Evolutionary conservation across 805 yeast species (phyloP).

Genomic region (Candida vaughaniae): DNA sequence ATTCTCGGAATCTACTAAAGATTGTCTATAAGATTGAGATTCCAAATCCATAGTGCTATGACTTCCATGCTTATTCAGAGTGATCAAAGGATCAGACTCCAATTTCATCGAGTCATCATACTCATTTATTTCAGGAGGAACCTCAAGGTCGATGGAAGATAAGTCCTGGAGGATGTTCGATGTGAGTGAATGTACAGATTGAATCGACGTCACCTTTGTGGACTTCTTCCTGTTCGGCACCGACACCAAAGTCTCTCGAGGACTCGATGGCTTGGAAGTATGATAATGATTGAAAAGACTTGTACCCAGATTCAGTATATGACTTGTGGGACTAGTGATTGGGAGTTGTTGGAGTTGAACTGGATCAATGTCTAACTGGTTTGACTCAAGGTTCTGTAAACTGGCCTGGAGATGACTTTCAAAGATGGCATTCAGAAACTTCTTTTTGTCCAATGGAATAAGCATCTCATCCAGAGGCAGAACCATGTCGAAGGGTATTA

Average conservation of each 20-base stretch:
- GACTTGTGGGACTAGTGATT: neutral
- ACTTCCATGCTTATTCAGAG: neutral
- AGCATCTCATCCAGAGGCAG: conserved; percentile 1
- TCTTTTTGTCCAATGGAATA: conserved; percentile 1
- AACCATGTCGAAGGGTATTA: neutral
- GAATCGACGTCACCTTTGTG: neutral
- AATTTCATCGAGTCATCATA: neutral
- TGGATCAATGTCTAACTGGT: neutral
- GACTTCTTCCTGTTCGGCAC: neutral
- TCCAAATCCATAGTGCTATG: neutral
- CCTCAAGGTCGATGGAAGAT: conserved; percentile 1
- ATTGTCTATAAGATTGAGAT: neutral
- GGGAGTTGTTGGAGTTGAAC: neutral
- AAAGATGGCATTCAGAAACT: neutral
- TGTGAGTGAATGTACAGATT: neutral
- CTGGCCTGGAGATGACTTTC: conserved; percentile 2
- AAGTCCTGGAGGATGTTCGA: conserved; percentile 8
- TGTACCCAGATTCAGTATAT: neutral
- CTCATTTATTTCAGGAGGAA: neutral
- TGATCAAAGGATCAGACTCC: conserved; percentile 1
- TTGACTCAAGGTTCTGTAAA: neutral
- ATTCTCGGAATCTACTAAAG: neutral
- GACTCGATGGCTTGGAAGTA: neutral
- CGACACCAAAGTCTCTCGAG: neutral
- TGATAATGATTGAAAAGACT: conserved; percentile 8